Conservation (phyloP, 768 basidiomycete species). For the Lenzites betulinus region DNA sequence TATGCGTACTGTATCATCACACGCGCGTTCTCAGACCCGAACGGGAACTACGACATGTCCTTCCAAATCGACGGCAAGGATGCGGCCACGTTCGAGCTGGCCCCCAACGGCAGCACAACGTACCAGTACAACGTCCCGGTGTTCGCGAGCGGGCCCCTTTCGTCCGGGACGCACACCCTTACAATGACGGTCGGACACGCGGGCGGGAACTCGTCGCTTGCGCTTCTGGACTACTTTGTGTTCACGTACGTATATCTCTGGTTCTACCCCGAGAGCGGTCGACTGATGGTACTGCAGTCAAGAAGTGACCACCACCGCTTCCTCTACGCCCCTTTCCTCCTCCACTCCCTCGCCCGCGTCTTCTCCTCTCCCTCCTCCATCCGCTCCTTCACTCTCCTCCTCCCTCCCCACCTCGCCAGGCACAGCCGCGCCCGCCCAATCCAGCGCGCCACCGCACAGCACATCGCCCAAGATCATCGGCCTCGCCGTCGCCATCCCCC, state of each 20-base stretch:
- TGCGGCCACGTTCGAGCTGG: conserved; percentile 32
- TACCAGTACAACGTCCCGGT: conserved; percentile 40
- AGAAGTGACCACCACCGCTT: neutral
- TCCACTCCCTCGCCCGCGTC: too few species aligned
- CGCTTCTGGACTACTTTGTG: conserved; percentile 42
- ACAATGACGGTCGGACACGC: conserved; percentile 36
- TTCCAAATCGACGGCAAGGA: conserved; percentile 40
- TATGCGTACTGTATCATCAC: conserved; percentile 44
- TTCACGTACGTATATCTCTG: conserved; percentile 36
- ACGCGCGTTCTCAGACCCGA: conserved; percentile 24
- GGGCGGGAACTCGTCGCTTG: conserved; percentile 31
- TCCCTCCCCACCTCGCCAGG: neutral
- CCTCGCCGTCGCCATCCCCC: neutral
- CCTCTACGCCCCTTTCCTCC: neutral
- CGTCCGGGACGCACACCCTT: conserved; percentile 33
- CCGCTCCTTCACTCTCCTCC: too few species aligned
- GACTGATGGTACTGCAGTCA: neutral
- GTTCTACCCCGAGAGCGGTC: neutral
- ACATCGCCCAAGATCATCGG: neutral
- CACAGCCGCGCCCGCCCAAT: neutral
- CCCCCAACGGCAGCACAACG: conserved; percentile 20
- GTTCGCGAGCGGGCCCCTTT: conserved; percentile 32
- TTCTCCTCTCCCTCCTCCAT: too few species aligned
- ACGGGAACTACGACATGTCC: conserved; percentile 35
- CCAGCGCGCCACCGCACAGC: too few species aligned